phyloP scores from a whole-genome alignment of 768 basidiomycete species.

The Tulasnella sp. region DNA sequence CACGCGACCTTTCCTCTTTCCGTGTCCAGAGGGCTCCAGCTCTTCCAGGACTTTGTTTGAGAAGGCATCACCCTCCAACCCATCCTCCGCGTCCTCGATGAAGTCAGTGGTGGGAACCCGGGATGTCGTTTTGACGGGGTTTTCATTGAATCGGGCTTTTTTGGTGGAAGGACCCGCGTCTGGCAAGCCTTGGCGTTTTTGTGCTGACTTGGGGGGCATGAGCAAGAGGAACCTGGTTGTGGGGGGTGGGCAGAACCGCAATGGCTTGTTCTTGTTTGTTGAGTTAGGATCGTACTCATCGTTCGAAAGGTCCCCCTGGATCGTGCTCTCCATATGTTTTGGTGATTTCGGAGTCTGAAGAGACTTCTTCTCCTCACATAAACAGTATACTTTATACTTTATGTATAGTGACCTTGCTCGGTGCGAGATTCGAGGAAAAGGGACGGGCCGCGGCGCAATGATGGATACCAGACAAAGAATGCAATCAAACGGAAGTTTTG shows the following conservation, averaged over 20 bases:
- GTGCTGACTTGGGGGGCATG: conserved; percentile 2
- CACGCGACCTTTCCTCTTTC: conserved; percentile 60
- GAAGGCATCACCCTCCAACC: conserved; percentile 1
- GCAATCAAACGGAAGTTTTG: too few relatives aligned
- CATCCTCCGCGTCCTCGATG: neutral
- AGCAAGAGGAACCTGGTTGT: neutral
- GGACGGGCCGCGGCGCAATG: too few relatives aligned
- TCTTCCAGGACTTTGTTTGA: conserved; percentile 7
- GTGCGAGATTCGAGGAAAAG: too few relatives aligned
- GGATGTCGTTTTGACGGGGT: neutral
- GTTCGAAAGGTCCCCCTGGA: too few relatives aligned
- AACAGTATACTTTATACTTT: too few relatives aligned
- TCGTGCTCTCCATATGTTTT: too few relatives aligned
- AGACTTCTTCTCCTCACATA: too few relatives aligned
- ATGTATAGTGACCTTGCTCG: too few relatives aligned
- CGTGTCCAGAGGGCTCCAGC: conserved; percentile 35
- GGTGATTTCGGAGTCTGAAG: too few relatives aligned
- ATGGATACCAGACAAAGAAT: too few relatives aligned
- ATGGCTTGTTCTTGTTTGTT: neutral
- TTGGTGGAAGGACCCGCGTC: conserved; percentile 1
- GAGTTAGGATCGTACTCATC: too few relatives aligned
- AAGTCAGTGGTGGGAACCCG: neutral
- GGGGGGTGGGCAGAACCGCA: neutral
- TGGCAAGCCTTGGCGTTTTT: neutral
- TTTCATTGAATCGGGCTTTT: conserved; percentile 1